Evolutionary conservation across 306 rosid species (phyloP).

Genomic region (Herpetospermum pedunculosum): DNA sequence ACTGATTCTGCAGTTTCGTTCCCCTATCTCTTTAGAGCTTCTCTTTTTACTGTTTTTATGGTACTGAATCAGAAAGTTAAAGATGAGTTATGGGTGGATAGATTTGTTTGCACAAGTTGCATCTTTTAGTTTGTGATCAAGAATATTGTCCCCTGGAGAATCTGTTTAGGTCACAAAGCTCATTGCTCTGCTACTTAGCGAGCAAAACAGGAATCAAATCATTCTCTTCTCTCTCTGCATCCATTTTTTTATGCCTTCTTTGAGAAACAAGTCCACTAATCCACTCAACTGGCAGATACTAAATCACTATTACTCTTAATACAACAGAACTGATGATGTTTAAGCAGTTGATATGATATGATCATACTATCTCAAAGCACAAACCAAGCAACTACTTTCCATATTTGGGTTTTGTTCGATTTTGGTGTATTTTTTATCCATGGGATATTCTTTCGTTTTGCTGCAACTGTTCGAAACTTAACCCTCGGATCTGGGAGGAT

Average conservation of each 20-base stretch:
- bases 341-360: neutral
- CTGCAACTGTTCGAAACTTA: too few species aligned
- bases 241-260: neutral
- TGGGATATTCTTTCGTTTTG: neutral
- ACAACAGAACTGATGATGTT: neutral
- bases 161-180: neutral
- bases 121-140: slow-evolving; percentile 30
- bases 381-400: neutral
- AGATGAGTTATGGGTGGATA: neutral
- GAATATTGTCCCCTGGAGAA: slow-evolving; percentile 45
- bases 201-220: slow-evolving; percentile 3
- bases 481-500: too few species aligned
- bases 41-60: slow-evolving; percentile 10
- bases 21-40: neutral
- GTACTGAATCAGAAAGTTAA: slow-evolving; percentile 8
- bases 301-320: neutral
- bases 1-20: slow-evolving; percentile 1
- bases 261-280: neutral
- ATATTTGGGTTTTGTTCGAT: neutral
- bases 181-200: neutral
- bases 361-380: neutral
- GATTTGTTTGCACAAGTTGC: neutral
- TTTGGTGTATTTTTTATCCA: too few species aligned
- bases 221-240: neutral
- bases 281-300: neutral